Evolutionary conservation across 1,139 yeast species (phyloP), one percentile per base, ranked within the genome.

Genomic region (Yamadazyma conglobata): DNA sequence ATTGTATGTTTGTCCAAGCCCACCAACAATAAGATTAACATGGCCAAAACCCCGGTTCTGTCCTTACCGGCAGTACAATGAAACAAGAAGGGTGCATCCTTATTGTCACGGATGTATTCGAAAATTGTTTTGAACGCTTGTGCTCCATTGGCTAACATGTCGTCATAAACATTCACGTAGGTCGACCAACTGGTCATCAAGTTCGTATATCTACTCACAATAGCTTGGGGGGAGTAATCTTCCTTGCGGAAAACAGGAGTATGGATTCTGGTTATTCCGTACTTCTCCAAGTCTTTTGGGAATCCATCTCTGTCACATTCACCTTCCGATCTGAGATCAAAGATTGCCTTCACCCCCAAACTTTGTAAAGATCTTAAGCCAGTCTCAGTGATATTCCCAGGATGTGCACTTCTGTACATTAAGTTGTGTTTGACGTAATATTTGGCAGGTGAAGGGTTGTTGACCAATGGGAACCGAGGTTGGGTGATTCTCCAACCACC

Each of bases 1-100:
- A 86, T 68, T 2, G 77, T 74, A 42, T 76, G 73, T 11, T 66
- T 64, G 37, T 80, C 86, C 5, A 85, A 84, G 0, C 85, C 88
- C 10, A 73, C 62, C 15, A 85, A 55, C 16, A 77, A 56, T 27
- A 86, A 60, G 3, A 85, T 60, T 33, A 86, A 55, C 77, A 86
- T 84, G 3, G 79, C 73, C 40, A 83, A 53, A 10, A 85, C 64
- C 0, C 95, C 95, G 0, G 95, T 86, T 29, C 95, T 69, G 51
- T 87, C 95, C 51, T 85, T 86, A 3, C 95, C 95, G 1, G 93
- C 93, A 2, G 89, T 77, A 54, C 95, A 86, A 50, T 84, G 93
- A 51, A 79, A 75, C 5, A 82, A 58, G 39, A 84, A 60, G 3
- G 77, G 74, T 15, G 39, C 40, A 23, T 50, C 47, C 10, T 30